Evolutionary conservation across 345 rosid genomes (phyloP), one percentile per base, ranked within the genome.

Genomic region (Toxicodendron radicans): DNA sequence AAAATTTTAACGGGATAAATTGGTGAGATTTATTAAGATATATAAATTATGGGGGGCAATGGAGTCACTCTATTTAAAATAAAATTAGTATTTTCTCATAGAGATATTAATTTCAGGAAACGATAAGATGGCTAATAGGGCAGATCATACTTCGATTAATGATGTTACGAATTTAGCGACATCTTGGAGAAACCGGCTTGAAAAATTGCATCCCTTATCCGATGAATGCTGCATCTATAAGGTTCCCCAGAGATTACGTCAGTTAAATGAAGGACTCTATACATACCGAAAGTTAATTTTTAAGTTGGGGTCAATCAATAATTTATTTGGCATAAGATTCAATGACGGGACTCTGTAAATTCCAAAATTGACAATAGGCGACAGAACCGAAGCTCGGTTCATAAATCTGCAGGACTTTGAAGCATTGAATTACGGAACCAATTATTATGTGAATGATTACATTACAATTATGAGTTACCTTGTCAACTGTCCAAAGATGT

Each of bases 401-500:
- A 41, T 35, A 70, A 70, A 70, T 70, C 2, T 56, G 1, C 35
- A 3, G 8, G 62, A 30, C 4, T 70, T 70, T 23, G 63, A 70
- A 35, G 3, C 1, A 13, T 33, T 24, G 14, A 65, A 60, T 60
- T 16, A 9, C 2, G n/a, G 4, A 5, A 5, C 0, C 8, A 14
- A 33, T 0, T 38, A 38, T 3, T 32, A 49, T 6, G 53, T 61
- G 21, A 45, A 59, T n/a, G 68, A 49, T 27, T 61, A 61, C 51
- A 21, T 74, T 7, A n/a, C 58, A 3, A 33, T 79, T 5, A 73
- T 74, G 61, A 61, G 38, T 41, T 45, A 38, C 35, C 75, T 74
- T 5, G 49, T 62, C 10, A 59, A 75, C 64, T 14, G 73, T 30
- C 33, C 70, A 2, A 43, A 0, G 82, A 79, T 60, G 73, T 59